These are phyloP conservation scores for Leishmania turanica DNA, from an alignment of 208 protist genomes.

Conservation along the genomic window DNA sequence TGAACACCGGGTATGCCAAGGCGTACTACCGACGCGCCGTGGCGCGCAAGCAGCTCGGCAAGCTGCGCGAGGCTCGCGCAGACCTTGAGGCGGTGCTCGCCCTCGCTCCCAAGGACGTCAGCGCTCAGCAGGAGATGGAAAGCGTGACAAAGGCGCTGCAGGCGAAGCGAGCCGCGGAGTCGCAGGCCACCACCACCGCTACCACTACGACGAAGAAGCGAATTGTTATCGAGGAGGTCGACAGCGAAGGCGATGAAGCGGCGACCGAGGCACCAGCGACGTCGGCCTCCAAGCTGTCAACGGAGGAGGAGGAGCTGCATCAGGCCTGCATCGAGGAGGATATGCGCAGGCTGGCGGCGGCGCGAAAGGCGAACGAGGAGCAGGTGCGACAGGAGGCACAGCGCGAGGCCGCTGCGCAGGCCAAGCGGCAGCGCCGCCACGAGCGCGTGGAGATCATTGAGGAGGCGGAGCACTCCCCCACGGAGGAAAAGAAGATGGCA, in stretches of 20 bases:
- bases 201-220: conserved; percentile 48
- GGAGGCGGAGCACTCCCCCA: conserved; percentile 27
- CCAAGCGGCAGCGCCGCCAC: conserved; percentile 38
- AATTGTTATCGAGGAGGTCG: conserved; percentile 86
- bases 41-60: conserved; percentile 81
- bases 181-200: conserved; percentile 15
- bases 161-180: conserved; percentile 34
- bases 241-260: conserved; percentile 72
- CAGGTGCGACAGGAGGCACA: conserved; percentile 35
- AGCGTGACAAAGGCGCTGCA: conserved; percentile 77
- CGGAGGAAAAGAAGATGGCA: conserved; percentile 2
- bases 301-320: conserved; percentile 31
- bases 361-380: conserved; percentile 24
- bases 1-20: conserved; percentile 87
- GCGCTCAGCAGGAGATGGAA: conserved; percentile 71
- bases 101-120: conserved; percentile 68
- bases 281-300: conserved; percentile 1
- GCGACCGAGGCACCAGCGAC: conserved; percentile 6
- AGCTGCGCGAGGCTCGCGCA: conserved; percentile 79
- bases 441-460: conserved; percentile 79
- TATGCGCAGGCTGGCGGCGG: conserved; percentile 40
- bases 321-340: conserved; percentile 44
- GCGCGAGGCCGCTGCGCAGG: conserved; percentile 38
- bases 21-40: conserved; percentile 88
- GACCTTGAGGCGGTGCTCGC: conserved; percentile 89